Base-by-base conservation (phyloP, 169 alveolate genomes). In the Plasmodium billcollinsi region DNA sequence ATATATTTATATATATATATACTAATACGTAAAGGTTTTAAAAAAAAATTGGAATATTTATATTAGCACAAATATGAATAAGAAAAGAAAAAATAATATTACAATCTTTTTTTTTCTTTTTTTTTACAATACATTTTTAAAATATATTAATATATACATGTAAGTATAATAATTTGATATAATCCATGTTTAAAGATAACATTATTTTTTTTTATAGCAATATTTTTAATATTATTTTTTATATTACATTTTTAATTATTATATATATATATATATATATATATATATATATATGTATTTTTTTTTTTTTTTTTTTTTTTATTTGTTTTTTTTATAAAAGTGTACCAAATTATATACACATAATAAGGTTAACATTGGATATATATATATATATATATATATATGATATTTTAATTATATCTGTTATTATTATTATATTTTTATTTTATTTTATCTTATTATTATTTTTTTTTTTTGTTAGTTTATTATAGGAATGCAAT, bases 301-400 rank as follows among this genome's bases (percentile, higher is more conserved):
- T 8, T 14, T 15, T 61, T 61, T 61, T 24, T 0, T 61, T n/a
- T n/a, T n/a, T 59, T 61, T 61, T 61, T 61, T 61, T 15, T 24
- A 61, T 61, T 61, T 61, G 70, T 61, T 61, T 15, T 20, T 61
- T 61, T 20, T 24, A 61, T 20, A 61, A 20, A 18, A 61, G 12
- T 11, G 12, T 15, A 14, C 70, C 8, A 6, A 20, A 20, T 20
- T 61, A 20, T 61, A 24, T 61, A 20, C 45, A 33, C 45, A 33
- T 33, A 33, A 33, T 33, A 33, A 33, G 8, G 45, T 33, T 8
- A 33, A 33, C 45, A 33, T 8, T 33, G 45, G 4, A 33, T 59
- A 59, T 59, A 59, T 14, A 59, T 59, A 20, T 59, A 59, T 20
- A 59, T 59, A 59, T 59, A 20, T 59, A 59, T 59, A 59, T 20